A percentile compares a stretch with the other conserved stretches of the same genome.
Evolutionary conservation across 768 basidiomycete species (phyloP).

Genomic region (Lentinula aciculospora): DNA sequence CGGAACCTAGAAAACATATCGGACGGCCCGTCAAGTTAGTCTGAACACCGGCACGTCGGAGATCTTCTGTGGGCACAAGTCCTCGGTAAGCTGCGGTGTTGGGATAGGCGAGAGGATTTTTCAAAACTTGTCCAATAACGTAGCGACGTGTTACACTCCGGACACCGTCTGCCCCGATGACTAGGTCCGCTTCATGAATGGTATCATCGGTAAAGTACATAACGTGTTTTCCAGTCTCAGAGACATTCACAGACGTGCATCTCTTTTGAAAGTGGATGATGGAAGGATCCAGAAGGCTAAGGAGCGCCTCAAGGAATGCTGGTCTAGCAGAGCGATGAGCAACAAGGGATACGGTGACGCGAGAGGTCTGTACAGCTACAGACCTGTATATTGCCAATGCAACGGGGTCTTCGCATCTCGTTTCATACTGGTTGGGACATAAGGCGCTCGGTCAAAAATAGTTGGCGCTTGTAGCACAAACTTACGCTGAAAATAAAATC

Average conservation of each 20-base stretch:
- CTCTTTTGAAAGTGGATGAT: constrained; percentile 46
- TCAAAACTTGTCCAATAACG: constrained; percentile 23
- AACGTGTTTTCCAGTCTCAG: constrained; percentile 20
- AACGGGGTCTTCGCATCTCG: constrained; percentile 23
- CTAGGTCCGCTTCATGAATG: constrained; percentile 37
- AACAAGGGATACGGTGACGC: not conserved
- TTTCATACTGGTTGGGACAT: constrained; percentile 1
- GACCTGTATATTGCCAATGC: constrained; percentile 44
- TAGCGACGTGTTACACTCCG: constrained; percentile 25
- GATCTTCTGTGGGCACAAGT: constrained; percentile 31
- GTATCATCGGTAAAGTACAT: constrained; percentile 47
- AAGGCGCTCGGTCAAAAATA: not conserved
- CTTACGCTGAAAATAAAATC: constrained; percentile 41
- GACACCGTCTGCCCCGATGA: constrained; percentile 36
- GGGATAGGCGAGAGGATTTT: constrained; percentile 31
- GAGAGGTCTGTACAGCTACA: constrained; percentile 6
- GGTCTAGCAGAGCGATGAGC: constrained; percentile 31
- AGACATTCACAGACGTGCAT: constrained; percentile 26
- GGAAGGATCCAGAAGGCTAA: constrained; percentile 33
- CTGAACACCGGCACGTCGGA: constrained; percentile 38
- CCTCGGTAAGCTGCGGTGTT: constrained; percentile 45
- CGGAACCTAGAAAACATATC: constrained; percentile 35
- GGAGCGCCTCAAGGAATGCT: constrained; percentile 42
- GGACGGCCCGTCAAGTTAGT: constrained; percentile 29
- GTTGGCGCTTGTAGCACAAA: not conserved